Evolutionary conservation across 1,284 basidiomycete genomes (phyloP).

Genomic region (Ustilago hordei): DNA sequence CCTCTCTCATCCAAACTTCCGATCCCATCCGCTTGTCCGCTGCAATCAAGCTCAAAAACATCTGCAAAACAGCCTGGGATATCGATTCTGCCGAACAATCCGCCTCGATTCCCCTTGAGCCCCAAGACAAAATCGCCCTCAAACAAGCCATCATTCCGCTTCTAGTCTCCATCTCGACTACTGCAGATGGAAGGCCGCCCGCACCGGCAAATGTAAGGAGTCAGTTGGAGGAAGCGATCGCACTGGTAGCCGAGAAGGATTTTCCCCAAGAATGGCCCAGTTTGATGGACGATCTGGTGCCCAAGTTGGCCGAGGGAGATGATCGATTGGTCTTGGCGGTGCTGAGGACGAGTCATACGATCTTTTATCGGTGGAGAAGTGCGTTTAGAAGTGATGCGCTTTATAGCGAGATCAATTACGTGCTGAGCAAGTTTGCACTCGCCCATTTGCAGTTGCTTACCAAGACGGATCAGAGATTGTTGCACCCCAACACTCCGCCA

Average conservation of each 20-base stretch:
- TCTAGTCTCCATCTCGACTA: slow-evolving; percentile 78
- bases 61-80: slow-evolving; percentile 66
- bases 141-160: slow-evolving; percentile 81
- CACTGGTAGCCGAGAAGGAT: slow-evolving; percentile 62
- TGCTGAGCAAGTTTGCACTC: slow-evolving; percentile 83
- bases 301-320: slow-evolving; percentile 79
- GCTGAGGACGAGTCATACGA: slow-evolving; percentile 92
- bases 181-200: slow-evolving; percentile 34
- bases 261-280: slow-evolving; percentile 64
- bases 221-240: slow-evolving; percentile 65
- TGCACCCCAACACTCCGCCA: slow-evolving; percentile 70
- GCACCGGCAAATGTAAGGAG: slow-evolving; percentile 57
- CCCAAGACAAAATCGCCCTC: slow-evolving; percentile 76
- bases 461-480: slow-evolving; percentile 57
- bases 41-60: slow-evolving; percentile 68
- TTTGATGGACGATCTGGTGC: slow-evolving; percentile 71
- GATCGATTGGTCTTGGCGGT: slow-evolving; percentile 89
- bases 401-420: slow-evolving; percentile 91
- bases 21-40: slow-evolving; percentile 63
- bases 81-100: slow-evolving; percentile 52
- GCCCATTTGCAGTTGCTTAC: slow-evolving; percentile 79
- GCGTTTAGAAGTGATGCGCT: slow-evolving; percentile 88
- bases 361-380: slow-evolving; percentile 92
- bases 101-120: slow-evolving; percentile 12
- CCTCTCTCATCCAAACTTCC: slow-evolving; percentile 27